Evolutionary conservation across 108 stramenopile genomes (phyloP), one percentile per base, ranked within the genome.

Genomic region (Pseudonitzschia multistriata): DNA sequence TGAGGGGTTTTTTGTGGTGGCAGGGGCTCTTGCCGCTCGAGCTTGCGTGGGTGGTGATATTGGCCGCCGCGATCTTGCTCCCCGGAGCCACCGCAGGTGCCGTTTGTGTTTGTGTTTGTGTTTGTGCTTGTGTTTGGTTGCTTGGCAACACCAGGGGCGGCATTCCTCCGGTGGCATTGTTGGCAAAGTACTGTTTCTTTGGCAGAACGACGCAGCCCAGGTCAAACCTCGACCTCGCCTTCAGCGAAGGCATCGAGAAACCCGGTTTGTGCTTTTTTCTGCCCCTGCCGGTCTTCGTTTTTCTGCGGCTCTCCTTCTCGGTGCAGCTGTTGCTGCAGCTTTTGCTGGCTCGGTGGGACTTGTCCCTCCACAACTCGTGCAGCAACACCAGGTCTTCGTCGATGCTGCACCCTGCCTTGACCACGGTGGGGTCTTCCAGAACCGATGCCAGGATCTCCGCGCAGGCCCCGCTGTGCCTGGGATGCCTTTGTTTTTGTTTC

Each of bases 331-430:
- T 52, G 24, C 8, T 52, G 21, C 8, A 24, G 24, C 25, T 25
- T 10, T 25, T 24, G 22, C 24, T 2, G 21, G 5, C 15, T 3
- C 15, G 49, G 66, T 49, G 5, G n/a, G 3, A 17, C 49, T 25
- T 52, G 50, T 19, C 50, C 15, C 42, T 45, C 67, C 77, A 83
- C 22, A 90, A 68, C 33, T 83, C 80, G 34, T 71, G 48, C 22
- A 71, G 45, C 10, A 39, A 13, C 27, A 90, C 60, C n/a, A 82
- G 67, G 71, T 90, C 89, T 59, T 87, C 81, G 48, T 90, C 89
- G 48, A 87, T 82, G 3, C 68, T 73, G 49, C 78, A 80, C 27
- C 89, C 85, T 6, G 75, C 82, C 65, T 87, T 87, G 67, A 90
- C 68, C 17, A 87, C 77, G 30, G 50, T 62, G 50, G 68, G 59